Evolutionary conservation across 139 green algal genomes (phyloP).

Genomic region (Penium margaritaceum): DNA sequence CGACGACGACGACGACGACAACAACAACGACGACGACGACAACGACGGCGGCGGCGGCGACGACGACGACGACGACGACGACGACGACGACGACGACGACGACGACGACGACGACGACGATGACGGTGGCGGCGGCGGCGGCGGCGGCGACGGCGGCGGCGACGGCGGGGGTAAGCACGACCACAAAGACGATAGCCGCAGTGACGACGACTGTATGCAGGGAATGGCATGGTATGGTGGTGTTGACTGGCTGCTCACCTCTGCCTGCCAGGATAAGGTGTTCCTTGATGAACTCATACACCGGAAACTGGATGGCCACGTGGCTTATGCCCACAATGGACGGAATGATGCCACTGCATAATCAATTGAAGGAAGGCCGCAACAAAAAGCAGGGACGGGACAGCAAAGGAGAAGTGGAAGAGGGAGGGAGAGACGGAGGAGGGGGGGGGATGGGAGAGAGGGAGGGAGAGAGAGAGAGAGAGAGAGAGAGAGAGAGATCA

Average conservation of each 20-base stretch:
- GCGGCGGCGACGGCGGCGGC: not conserved
- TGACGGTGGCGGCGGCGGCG: not conserved
- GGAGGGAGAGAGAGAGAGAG: not conserved
- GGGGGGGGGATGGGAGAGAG: not conserved
- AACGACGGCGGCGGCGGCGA: not conserved
- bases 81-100: conserved; percentile 2
- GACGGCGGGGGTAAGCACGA: not conserved
- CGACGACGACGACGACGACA: not conserved
- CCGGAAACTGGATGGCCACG: conserved; percentile 90
- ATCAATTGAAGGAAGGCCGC: not conserved
- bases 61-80: conserved; percentile 1
- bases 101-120: conserved; percentile 2
- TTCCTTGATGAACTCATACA: conserved; percentile 84
- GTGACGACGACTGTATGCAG: no score
- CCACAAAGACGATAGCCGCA: not conserved
- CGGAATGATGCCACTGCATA: conserved; percentile 68
- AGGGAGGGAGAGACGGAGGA: not conserved
- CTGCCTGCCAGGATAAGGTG: conserved; percentile 30
- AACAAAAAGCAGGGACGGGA: not conserved
- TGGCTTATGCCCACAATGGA: conserved; percentile 82
- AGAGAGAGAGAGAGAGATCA: not conserved
- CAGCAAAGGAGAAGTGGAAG: not conserved
- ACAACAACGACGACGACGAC: not conserved
- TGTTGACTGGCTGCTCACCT: not conserved
- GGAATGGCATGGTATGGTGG: no score